Evolutionary conservation across 306 rosid species (phyloP).

Genomic region (Arachis stenosperma): DNA sequence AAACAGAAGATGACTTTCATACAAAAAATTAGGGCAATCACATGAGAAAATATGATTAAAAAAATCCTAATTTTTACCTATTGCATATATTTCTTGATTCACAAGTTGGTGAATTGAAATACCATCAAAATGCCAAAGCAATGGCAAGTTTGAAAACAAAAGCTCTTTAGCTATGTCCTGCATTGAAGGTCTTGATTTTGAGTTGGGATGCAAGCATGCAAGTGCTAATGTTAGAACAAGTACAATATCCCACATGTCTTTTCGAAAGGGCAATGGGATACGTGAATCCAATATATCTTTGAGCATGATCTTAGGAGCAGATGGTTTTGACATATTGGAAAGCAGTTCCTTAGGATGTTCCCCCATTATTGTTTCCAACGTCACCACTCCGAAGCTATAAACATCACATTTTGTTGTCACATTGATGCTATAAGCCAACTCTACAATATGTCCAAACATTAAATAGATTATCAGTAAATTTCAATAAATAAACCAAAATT

Average conservation of each 20-base stretch:
- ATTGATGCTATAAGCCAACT: constrained; percentile 22
- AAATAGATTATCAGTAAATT: not conserved
- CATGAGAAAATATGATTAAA: not conserved
- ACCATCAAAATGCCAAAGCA: constrained; percentile 10
- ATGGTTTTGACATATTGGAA: not conserved
- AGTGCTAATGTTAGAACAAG: constrained; percentile 26
- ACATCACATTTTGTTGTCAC: constrained; percentile 37
- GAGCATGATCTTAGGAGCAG: constrained; percentile 11
- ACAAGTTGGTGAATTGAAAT: constrained; percentile 16
- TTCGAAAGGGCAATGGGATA: constrained; percentile 3
- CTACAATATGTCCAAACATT: not conserved
- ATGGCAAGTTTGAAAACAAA: not conserved
- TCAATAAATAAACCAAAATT: not conserved
- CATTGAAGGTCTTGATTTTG: constrained; percentile 27
- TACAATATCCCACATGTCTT: constrained; percentile 30
- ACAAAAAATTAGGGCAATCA: no score
- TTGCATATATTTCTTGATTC: not conserved
- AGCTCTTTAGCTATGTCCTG: constrained; percentile 27
- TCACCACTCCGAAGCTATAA: constrained; percentile 35
- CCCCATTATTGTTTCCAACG: constrained; percentile 36
- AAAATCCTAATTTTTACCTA: not conserved
- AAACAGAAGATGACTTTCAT: not conserved
- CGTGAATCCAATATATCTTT: constrained; percentile 22
- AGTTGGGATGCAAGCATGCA: not conserved
- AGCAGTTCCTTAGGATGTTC: constrained; percentile 26